Evolutionary conservation across 192 early-diverging fungal genomes (phyloP), one percentile per base, ranked within the genome.

Genomic region (Globomyces pollinis-pini): DNA sequence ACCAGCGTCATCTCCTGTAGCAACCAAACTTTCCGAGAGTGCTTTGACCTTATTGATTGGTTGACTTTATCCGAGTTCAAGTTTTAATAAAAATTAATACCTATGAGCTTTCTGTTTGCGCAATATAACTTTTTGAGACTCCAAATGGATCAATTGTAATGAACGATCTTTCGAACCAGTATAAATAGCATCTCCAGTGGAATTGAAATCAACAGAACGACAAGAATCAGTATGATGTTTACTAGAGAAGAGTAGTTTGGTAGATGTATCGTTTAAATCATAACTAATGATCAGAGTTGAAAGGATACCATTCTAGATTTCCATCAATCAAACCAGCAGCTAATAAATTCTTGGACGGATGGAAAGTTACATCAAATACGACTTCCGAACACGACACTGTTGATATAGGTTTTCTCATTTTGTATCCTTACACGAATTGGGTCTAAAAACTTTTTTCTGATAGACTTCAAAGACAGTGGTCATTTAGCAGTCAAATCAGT

Each of bases 1-100:
- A 15, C 96, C 96, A 0, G 66, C 74, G 68, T 99, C 96, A 61
- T 98, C 96, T 12, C 93, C 96, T 0, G 96, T 91, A 0, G 91
- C 93, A 5, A 99, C 42, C 11, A 89, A 75, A 52, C 79, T 75
- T 53, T 90, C 85, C 62, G 81, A 83, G 39, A 99, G 59, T 11
- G 77, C 60, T 8, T 75, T 70, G 29, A 99, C 62, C 11, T 80
- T 38, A 67, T 98, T 94, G 38, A 98, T 70, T 8, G 94, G 82
- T n/a, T 86, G 68, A 33, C n/a, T n/a, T n/a, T n/a, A n/a, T n/a
- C n/a, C n/a, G n/a, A n/a, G n/a, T n/a, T n/a, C n/a, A n/a, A n/a
- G n/a, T 86, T 88, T 41, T 16, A 64, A 16, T 18, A 16, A 16
- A 3, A 12, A 32, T 21, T 34, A 26, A n/a, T 83, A 93, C 88